phyloP scores from a whole-genome alignment of 306 rosid species.

The Casuarina equisetifolia region DNA sequence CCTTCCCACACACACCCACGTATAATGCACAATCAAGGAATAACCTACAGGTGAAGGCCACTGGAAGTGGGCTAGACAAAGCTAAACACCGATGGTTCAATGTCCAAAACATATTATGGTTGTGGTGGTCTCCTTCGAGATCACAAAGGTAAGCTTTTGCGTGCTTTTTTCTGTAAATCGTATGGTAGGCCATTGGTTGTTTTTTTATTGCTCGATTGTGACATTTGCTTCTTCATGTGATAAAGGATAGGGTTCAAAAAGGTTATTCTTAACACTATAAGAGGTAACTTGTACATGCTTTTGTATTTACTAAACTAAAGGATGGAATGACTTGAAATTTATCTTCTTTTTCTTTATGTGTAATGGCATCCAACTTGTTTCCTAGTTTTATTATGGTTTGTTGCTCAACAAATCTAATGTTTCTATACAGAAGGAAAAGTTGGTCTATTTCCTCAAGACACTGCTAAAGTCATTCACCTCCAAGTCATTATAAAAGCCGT shows the following conservation, averaged over 20 bases:
- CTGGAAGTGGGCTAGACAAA: too few relatives aligned
- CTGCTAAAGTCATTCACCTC: slow-evolving; percentile 51
- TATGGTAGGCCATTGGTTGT: slow-evolving; percentile 75
- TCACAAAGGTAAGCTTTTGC: too few relatives aligned
- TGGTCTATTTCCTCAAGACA: slow-evolving; percentile 61
- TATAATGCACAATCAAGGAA: too few relatives aligned
- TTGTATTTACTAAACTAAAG: slow-evolving; percentile 49
- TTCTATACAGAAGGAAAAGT: slow-evolving; percentile 75
- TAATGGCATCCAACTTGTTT: slow-evolving; percentile 17
- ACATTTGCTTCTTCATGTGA: slow-evolving; percentile 90
- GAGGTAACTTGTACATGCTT: slow-evolving; percentile 90
- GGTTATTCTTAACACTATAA: slow-evolving; percentile 86
- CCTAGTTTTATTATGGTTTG: background rate
- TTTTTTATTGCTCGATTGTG: slow-evolving; percentile 86
- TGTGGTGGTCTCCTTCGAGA: too few relatives aligned
- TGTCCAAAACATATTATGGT: too few relatives aligned
- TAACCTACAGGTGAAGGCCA: too few relatives aligned
- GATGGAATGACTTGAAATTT: slow-evolving; percentile 59
- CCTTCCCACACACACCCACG: too few relatives aligned
- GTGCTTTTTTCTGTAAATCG: too few relatives aligned
- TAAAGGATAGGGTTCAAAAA: slow-evolving; percentile 93
- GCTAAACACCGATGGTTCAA: too few relatives aligned
- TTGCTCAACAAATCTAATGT: slow-evolving; percentile 48
- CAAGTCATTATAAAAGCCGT: slow-evolving; percentile 43
- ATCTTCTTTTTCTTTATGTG: background rate